Base-by-base conservation (phyloP, 2,329 filamentous ascomycete species). In the Aureobasidium musti region DNA sequence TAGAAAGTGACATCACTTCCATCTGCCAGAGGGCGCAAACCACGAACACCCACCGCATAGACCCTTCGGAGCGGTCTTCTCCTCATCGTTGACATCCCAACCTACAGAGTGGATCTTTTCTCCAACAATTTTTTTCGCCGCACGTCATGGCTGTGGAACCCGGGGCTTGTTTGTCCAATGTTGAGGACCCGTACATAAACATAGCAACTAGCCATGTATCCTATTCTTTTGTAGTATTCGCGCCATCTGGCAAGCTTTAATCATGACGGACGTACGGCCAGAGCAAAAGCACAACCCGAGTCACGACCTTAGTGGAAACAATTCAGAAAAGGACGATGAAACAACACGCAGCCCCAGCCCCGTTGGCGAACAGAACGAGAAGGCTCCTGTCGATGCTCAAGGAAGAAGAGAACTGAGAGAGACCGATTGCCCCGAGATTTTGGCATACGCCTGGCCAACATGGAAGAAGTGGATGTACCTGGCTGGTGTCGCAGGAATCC, bases 381-480 rank as follows among this genome's bases (percentile, higher is more conserved):
- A 60, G 43, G 33, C 33, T 21, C 53, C 19, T 41, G 52, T 52
- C 53, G 63, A 66, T 26, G 11, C 66, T 17, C 68, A 70, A 45
- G 70, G 68, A 26, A 68, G 68, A 56, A 65, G 69, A 64, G 69
- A 71, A 35, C 45, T 71, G 59, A 69, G 35, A 21, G 69, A 71
- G 26, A 63, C 67, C 3, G 68, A 69, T 39, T 26, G 23, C 26
- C 68, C 70, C 28, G 74, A 80, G n/a, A 71, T 74, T n/a, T 78
- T 82, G 1, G 82, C 77, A n/a, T 79, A 77, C 69, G 70, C 73
- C 21, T 84, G 77, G 72, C 74, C 81, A 2, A 72, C 73, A 5
- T 77, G 75, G 77, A 80, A 80, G 68, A 83, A 83, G 71, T 82
- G 79, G 82, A 74, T 73, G 68, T 80, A 82, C 49, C 75, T 84